A percentile compares a stretch with the other conserved stretches of the same genome.
Conservation (phyloP, 75 land plant genomes). For the Azolla pinnata region DNA sequence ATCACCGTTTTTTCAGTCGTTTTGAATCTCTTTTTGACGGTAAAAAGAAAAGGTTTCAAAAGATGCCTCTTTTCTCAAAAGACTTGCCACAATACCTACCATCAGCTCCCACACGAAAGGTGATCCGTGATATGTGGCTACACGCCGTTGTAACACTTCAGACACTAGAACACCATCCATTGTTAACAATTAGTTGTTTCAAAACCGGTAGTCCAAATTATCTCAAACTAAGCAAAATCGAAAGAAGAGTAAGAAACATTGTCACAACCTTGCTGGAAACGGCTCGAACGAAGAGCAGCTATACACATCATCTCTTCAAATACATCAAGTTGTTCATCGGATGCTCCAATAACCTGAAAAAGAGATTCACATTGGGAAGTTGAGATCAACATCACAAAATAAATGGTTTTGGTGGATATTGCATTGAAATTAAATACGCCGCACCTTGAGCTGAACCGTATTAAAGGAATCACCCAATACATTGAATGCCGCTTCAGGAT, state of each 20-base stretch:
- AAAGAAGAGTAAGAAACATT: neutral
- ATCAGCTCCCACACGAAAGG: conserved; percentile 1
- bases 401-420: neutral
- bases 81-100: no score
- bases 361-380: no score
- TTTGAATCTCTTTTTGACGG: no score
- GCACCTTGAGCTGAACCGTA: conserved; percentile 52
- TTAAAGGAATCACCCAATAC: conserved; percentile 55
- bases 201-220: neutral
- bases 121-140: neutral
- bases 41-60: no score
- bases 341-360: conserved; percentile 86
- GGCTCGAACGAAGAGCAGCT: conserved; percentile 43
- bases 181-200: neutral
- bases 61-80: no score
- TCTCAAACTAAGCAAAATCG: no score
- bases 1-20: no score
- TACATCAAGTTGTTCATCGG: conserved; percentile 93
- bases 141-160: neutral
- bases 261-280: conserved; percentile 38
- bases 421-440: neutral
- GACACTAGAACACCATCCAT: neutral
- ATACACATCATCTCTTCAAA: conserved; percentile 63
- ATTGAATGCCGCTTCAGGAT: conserved; percentile 31
- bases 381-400: neutral